phyloP scores from a whole-genome alignment of 164 flowering plant species.

The Vitis riparia region DNA sequence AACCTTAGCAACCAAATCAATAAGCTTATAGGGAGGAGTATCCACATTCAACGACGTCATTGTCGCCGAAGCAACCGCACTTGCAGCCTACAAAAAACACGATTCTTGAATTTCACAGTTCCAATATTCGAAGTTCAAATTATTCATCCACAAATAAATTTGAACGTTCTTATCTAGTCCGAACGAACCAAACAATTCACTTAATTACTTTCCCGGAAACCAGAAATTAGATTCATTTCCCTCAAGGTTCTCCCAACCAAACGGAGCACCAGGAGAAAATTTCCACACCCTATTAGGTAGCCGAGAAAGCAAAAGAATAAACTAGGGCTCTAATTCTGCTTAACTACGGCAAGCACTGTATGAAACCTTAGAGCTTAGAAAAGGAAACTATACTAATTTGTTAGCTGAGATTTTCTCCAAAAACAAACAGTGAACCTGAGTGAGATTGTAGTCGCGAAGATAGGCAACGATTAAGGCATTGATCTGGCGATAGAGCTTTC shows the following conservation, averaged over 20 bases:
- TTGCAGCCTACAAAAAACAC: slow-evolving; percentile 57
- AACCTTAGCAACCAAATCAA: slow-evolving; percentile 85
- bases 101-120: neutral
- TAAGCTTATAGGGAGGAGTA: slow-evolving; percentile 63
- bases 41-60: slow-evolving; percentile 81
- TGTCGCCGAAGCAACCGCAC: slow-evolving; percentile 81
- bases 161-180: neutral
- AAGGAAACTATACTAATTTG: no score
- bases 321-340: neutral
- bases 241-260: neutral
- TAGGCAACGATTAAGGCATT: slow-evolving; percentile 77
- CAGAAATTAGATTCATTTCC: neutral
- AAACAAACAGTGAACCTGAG: slow-evolving; percentile 37
- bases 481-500: slow-evolving; percentile 62
- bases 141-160: neutral
- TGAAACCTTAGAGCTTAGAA: no score
- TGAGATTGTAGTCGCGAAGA: slow-evolving; percentile 76
- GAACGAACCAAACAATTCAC: neutral
- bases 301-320: neutral
- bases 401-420: no score
- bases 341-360: neutral
- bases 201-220: neutral
- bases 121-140: neutral
- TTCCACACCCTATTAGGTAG: no score
- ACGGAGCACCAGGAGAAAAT: neutral